Percentiles rank a stretch among this genome's conserved stretches.
Evolutionary conservation across 257 asterid species (phyloP).

Genomic region (Solanum bulbocastanum): DNA sequence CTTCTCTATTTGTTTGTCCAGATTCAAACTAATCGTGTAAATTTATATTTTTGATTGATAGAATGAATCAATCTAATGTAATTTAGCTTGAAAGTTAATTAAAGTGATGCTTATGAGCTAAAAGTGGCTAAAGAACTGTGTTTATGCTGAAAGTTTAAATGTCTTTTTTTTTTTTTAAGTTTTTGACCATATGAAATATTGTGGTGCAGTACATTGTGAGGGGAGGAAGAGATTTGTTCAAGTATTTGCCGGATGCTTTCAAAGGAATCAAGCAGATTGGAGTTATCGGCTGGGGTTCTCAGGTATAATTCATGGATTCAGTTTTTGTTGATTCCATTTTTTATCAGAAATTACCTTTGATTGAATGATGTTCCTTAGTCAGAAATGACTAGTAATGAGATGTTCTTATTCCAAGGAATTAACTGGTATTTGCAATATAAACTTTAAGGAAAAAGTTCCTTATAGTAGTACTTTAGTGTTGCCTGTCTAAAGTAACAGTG

Average conservation of each 20-base stretch:
- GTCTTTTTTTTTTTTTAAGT: not conserved
- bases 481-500: not conserved
- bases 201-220: constrained; percentile 73
- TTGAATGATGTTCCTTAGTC: not conserved
- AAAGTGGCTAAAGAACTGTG: not conserved
- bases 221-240: constrained; percentile 94
- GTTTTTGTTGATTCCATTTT: not conserved
- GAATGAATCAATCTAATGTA: not conserved
- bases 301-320: constrained; percentile 27
- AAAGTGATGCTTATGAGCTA: not conserved
- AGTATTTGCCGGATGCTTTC: constrained; percentile 75
- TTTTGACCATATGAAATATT: not conserved
- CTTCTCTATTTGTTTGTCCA: not conserved
- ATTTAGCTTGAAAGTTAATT: not conserved
- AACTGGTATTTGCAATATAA: not conserved
- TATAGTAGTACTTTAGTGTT: not conserved
- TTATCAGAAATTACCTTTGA: not conserved
- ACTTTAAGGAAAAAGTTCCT: not conserved
- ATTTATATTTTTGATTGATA: not conserved
- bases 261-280: constrained; percentile 96
- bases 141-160: not conserved
- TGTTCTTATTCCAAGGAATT: not conserved
- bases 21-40: not conserved
- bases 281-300: constrained; percentile 98
- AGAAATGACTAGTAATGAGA: not conserved